A percentile compares a stretch with the other conserved stretches of the same genome.
These are phyloP conservation scores for Exophiala aquamarina DNA, from an alignment of 2,329 filamentous ascomycete species.

Conservation along the genomic window DNA sequence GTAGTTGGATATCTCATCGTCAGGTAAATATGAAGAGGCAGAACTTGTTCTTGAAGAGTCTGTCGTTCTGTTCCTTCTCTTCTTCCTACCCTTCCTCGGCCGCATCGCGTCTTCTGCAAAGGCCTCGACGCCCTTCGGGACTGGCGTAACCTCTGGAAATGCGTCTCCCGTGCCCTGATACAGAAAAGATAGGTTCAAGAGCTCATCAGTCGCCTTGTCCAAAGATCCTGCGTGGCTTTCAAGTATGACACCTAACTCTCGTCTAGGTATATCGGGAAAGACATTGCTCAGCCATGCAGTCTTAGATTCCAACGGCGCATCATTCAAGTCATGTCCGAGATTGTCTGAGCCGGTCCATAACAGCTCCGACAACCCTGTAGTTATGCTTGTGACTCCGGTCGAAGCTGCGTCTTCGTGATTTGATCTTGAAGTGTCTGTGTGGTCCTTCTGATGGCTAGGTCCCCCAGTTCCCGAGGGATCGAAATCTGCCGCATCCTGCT, in stretches of 20 bases:
- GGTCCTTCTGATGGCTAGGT: conserved; percentile 32
- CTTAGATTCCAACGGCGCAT: conserved; percentile 56
- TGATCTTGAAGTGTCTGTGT: conserved; percentile 32
- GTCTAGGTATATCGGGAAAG: conserved; percentile 63
- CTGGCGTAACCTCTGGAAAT: conserved; percentile 42
- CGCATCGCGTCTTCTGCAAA: conserved; percentile 61
- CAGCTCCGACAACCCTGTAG: conserved; percentile 26
- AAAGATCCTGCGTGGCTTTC: conserved; percentile 60
- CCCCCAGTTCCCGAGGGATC: conserved; percentile 26
- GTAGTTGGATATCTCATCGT: conserved; percentile 23
- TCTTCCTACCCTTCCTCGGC: conserved; percentile 35
- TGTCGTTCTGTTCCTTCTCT: conserved; percentile 26
- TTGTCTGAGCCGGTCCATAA: conserved; percentile 27
- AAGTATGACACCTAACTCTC: conserved; percentile 15
- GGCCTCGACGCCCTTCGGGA: conserved; percentile 74
- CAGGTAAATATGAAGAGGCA: conserved; percentile 22
- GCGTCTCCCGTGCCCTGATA: conserved; percentile 62
- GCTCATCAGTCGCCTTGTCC: conserved; percentile 70
- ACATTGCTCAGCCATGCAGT: conserved; percentile 63
- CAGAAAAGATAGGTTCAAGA: conserved; percentile 77
- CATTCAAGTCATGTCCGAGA: conserved; percentile 15
- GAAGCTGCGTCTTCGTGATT: conserved; percentile 17
- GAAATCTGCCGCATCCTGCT: conserved; percentile 55
- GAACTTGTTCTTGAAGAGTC: conserved; percentile 29
- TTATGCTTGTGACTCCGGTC: conserved; percentile 25